Base-by-base conservation (phyloP, 2,329 filamentous ascomycete species). In the Biscogniauxia sp. region DNA sequence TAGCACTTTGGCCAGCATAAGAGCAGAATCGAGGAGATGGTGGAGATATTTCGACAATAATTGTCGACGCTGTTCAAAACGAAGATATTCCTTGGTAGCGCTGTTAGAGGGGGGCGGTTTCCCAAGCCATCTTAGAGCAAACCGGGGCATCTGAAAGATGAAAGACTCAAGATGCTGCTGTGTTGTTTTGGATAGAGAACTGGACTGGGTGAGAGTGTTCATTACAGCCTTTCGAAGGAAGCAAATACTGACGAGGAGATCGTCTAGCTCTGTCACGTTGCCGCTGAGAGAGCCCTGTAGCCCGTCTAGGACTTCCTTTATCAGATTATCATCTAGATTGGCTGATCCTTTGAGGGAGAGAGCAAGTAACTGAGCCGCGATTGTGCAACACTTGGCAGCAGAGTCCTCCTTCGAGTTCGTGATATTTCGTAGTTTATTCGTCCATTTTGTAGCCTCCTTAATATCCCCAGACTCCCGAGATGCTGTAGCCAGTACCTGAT, bases 61-160 rank as follows among this genome's bases (percentile, higher is more conserved):
- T 58, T 84, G 80, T 41, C 83, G 80, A 45, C 86, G 79, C 64
- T 88, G 84, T 63, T 88, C 85, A 69, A 86, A 87, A 45, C 86
- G 83, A 28, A 88, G 69, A 41, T 83, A 75, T 9, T 85, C 82
- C 65, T 88, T 89, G 7, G 84, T 78, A 13, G 77, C 74, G 20
- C 81, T 79, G 37, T 81, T 79, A 13, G 79, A 78, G 4, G 75
- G 76, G 0, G 86, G 84, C 1, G 80, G 75, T 58, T 84, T 84
- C 13, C 87, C 87, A 2, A 89, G 75, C 84, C 87, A 89, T 53
- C 86, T 80, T 6, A 84, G 75, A 53, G 82, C 78, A 67, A 89
- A 86, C 2, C 85, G 80, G 13, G 87, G 86, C 61, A 85, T 82
- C 57, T 84, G 80, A 28, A 84, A 77, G 23, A 88, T 76, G 53